These are phyloP conservation scores for Harrya chromipes DNA, from an alignment of 768 basidiomycete species.

Conservation along the genomic window DNA sequence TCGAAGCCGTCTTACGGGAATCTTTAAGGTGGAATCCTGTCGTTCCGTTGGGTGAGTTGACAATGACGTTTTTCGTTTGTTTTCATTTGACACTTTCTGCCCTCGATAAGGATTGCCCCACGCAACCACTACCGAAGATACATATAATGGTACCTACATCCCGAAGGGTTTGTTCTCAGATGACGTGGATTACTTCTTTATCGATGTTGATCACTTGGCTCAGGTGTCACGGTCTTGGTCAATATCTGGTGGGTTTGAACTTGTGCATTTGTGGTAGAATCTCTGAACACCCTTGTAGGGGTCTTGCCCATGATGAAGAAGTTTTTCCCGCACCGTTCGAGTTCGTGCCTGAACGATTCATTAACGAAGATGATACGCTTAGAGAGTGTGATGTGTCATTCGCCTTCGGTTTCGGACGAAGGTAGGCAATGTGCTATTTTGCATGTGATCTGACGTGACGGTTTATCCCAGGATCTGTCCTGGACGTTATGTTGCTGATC, in stretches of 20 bases:
- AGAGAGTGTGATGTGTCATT: slow-evolving; percentile 3
- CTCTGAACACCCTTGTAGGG: slow-evolving; percentile 26
- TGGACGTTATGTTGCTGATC: slow-evolving; percentile 20
- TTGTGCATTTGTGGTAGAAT: neutral
- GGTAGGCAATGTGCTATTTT: slow-evolving; percentile 8
- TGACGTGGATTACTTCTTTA: neutral
- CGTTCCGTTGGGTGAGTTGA: slow-evolving; percentile 19
- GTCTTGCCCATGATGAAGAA: slow-evolving; percentile 36
- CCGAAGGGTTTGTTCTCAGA: slow-evolving; percentile 19
- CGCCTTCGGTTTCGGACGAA: slow-evolving; percentile 27
- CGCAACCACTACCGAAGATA: slow-evolving; percentile 17
- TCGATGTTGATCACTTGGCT: neutral
- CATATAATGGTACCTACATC: slow-evolving; percentile 25
- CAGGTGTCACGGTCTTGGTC: slow-evolving; percentile 19
- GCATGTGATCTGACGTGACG: neutral
- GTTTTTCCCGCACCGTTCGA: slow-evolving; percentile 38
- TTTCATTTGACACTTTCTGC: neutral
- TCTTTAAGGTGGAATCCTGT: slow-evolving; percentile 24
- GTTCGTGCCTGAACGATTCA: slow-evolving; percentile 42
- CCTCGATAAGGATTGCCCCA: slow-evolving; percentile 20
- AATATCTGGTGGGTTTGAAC: slow-evolving; percentile 20
- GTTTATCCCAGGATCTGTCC: slow-evolving; percentile 19
- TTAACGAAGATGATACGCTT: slow-evolving; percentile 17
- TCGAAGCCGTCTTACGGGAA: slow-evolving; percentile 25
- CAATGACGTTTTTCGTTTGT: neutral